Evolutionary conservation across 345 rosid genomes (phyloP).

Genomic region (Euphorbia tirucalli): DNA sequence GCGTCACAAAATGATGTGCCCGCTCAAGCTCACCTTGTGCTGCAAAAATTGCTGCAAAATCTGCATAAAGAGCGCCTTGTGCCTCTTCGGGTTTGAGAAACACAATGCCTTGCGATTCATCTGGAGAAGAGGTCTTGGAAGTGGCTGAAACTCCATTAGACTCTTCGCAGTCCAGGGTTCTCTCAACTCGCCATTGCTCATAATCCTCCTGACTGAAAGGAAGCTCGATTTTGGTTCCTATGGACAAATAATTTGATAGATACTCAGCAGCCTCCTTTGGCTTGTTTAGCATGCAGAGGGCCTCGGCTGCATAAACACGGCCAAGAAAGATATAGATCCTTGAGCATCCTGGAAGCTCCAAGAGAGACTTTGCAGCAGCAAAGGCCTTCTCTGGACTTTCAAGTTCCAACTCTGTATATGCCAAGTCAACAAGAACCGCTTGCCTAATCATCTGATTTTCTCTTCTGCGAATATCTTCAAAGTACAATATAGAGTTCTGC

Average conservation of each 20-base stretch:
- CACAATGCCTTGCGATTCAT: slow-evolving; percentile 32
- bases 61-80: slow-evolving; percentile 69
- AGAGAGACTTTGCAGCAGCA: slow-evolving; percentile 60
- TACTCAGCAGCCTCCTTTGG: slow-evolving; percentile 79
- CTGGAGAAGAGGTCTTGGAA: slow-evolving; percentile 30
- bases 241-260: slow-evolving; percentile 61
- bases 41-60: slow-evolving; percentile 68
- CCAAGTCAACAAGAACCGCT: slow-evolving; percentile 73
- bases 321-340: slow-evolving; percentile 71
- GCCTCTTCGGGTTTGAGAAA: slow-evolving; percentile 88
- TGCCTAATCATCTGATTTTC: slow-evolving; percentile 66
- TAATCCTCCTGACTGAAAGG: slow-evolving; percentile 74
- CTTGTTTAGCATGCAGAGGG: slow-evolving; percentile 80
- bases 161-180: slow-evolving; percentile 63
- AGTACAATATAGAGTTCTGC: slow-evolving; percentile 56
- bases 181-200: slow-evolving; percentile 55
- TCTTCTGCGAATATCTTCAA: slow-evolving; percentile 43
- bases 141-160: slow-evolving; percentile 40
- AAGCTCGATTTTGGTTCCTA: slow-evolving; percentile 51
- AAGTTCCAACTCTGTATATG: slow-evolving; percentile 84
- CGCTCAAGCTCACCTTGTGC: slow-evolving; percentile 68
- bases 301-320: slow-evolving; percentile 88
- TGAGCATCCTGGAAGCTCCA: slow-evolving; percentile 66
- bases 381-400: slow-evolving; percentile 82
- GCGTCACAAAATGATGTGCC: slow-evolving; percentile 56